Percentiles rank a stretch among this genome's conserved stretches.
These are phyloP conservation scores for Escallonia rubra DNA, from an alignment of 129 eudicot species.

Conservation along the genomic window DNA sequence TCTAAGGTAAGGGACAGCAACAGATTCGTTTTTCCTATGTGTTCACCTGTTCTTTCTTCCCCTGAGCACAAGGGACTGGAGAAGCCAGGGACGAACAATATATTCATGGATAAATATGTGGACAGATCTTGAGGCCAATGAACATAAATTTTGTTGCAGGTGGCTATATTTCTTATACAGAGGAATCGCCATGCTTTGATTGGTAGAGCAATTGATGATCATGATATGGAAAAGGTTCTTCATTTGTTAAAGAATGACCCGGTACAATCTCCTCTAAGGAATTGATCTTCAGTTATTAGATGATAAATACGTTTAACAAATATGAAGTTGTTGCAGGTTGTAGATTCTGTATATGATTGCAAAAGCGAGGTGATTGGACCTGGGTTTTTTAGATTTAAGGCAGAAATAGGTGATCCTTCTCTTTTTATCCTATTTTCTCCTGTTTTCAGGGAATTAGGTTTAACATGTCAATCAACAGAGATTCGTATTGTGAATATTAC, in stretches of 20 bases:
- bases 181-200: conserved; percentile 95
- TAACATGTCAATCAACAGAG: background rate
- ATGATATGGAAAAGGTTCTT: conserved; percentile 91
- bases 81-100: background rate
- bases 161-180: conserved; percentile 88
- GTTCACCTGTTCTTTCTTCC: background rate
- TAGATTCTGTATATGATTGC: conserved; percentile 93
- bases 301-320: conserved; percentile 7
- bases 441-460: background rate
- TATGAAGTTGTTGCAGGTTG: conserved; percentile 54
- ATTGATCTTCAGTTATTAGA: background rate
- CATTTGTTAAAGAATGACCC: conserved; percentile 86
- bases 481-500: no score
- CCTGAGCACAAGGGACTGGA: background rate
- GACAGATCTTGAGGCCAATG: conserved; percentile 5
- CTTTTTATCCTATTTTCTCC: background rate
- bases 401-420: conserved; percentile 70
- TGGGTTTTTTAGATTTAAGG: conserved; percentile 94
- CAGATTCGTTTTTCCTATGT: no score
- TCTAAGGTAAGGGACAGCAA: no score
- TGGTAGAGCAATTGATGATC: conserved; percentile 96
- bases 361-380: conserved; percentile 99
- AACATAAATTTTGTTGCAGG: conserved; percentile 42
- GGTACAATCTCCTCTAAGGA: conserved; percentile 30
- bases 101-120: background rate